Percentiles rank a stretch among this genome's conserved stretches.
These are phyloP conservation scores for Eragrostis curvula DNA, from an alignment of 176 grass and related monocot species.

Conservation along the genomic window DNA sequence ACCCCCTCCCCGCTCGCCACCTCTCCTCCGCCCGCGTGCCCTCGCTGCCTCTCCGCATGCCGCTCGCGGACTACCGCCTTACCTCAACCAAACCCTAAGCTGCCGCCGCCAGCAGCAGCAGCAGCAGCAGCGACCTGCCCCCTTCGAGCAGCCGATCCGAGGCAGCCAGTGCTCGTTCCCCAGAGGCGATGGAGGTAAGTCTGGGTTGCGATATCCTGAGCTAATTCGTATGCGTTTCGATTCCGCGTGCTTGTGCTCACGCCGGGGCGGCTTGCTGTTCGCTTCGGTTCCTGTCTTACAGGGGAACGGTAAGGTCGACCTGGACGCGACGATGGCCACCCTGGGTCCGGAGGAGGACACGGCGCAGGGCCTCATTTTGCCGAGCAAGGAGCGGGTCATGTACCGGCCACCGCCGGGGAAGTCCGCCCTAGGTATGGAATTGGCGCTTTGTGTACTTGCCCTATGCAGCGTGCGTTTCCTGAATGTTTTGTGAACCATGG, in stretches of 20 bases:
- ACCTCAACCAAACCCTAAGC: neutral
- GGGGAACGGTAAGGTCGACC: constrained; percentile 53
- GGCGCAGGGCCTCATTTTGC: constrained; percentile 62
- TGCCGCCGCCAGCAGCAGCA: neutral
- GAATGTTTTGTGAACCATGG: neutral
- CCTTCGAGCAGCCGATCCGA: neutral
- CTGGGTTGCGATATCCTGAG: neutral
- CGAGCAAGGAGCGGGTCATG: constrained; percentile 61
- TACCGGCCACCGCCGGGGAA: constrained; percentile 74
- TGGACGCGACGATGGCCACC: constrained; percentile 62
- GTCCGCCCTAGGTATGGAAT: constrained; percentile 70
- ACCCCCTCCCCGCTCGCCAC: neutral
- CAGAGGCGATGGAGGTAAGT: constrained; percentile 40
- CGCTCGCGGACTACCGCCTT: neutral
- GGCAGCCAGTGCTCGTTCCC: neutral
- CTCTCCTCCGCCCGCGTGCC: neutral
- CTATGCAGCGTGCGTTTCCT: neutral
- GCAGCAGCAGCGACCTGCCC: neutral
- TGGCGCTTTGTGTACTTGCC: neutral
- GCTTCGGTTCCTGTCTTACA: constrained; percentile 26
- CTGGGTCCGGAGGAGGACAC: constrained; percentile 66
- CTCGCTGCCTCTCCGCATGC: neutral
- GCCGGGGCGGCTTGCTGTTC: neutral
- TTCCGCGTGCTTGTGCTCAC: neutral
- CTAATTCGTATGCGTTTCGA: neutral